These are phyloP conservation scores for Fragaria vesca DNA, from an alignment of 306 rosid genomes.

Conservation along the genomic window DNA sequence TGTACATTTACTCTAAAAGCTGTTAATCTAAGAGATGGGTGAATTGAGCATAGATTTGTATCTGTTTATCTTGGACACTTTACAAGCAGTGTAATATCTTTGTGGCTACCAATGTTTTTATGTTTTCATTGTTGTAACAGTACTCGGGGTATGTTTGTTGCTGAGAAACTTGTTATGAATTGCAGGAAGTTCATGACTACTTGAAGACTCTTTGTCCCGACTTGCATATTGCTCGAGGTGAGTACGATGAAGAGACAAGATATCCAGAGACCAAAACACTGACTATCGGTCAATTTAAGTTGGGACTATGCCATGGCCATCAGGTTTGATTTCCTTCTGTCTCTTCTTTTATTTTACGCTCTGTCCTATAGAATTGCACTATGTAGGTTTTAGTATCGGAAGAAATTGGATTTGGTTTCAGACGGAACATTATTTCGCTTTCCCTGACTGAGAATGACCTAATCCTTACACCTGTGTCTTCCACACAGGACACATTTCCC, in stretches of 20 bases:
- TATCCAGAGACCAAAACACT: conserved; percentile 97
- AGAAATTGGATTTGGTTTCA: background rate
- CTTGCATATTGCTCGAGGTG: conserved; percentile 90
- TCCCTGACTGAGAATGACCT: background rate
- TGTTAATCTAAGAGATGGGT: background rate
- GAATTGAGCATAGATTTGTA: background rate
- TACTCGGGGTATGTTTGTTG: background rate
- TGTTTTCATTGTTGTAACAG: background rate
- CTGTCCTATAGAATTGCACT: background rate
- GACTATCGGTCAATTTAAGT: conserved; percentile 95
- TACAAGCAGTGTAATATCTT: background rate
- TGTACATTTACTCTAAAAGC: background rate
- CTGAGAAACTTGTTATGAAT: conserved; percentile 19
- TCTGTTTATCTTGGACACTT: background rate
- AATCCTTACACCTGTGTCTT: background rate
- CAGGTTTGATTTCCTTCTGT: conserved; percentile 57
- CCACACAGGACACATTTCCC: background rate
- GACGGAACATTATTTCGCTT: background rate
- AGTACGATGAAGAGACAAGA: conserved; percentile 83
- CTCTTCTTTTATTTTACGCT: background rate
- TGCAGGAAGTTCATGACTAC: conserved; percentile 97
- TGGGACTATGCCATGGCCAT: conserved; percentile 98
- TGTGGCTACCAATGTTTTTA: background rate
- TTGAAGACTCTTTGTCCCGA: conserved; percentile 97
- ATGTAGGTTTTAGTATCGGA: background rate